Evolutionary conservation across 306 rosid genomes (phyloP).

Genomic region (Rosa lucieae): DNA sequence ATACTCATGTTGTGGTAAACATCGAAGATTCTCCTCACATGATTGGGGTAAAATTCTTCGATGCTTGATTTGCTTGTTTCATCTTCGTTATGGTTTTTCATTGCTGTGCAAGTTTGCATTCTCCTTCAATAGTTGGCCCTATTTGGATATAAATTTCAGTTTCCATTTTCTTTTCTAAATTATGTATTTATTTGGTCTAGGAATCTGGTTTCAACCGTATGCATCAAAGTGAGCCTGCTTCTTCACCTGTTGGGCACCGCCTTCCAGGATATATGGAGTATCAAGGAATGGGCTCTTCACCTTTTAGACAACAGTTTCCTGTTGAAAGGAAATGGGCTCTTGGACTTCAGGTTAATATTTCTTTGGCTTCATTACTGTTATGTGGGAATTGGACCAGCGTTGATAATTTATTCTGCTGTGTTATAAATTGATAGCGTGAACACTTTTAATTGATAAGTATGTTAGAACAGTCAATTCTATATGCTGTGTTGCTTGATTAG

Average conservation of each 20-base stretch:
- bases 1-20: not conserved
- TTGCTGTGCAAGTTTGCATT: not conserved
- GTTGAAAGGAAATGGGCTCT: slow-evolving; percentile 96
- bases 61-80: not conserved
- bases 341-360: slow-evolving; percentile 78
- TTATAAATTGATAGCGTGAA: not conserved
- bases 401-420: not conserved
- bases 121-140: not conserved
- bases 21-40: not conserved
- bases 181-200: slow-evolving; percentile 25
- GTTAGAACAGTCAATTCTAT: not conserved
- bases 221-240: slow-evolving; percentile 49
- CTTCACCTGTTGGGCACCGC: slow-evolving; percentile 74
- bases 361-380: slow-evolving; percentile 3
- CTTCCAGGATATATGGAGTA: slow-evolving; percentile 61
- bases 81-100: not conserved
- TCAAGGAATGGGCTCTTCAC: slow-evolving; percentile 50
- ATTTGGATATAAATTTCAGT: not conserved
- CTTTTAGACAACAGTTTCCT: slow-evolving; percentile 60
- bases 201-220: slow-evolving; percentile 59
- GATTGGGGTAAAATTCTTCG: not conserved
- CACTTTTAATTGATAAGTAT: slow-evolving; percentile 20
- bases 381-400: not conserved
- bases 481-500: not conserved
- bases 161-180: not conserved